These are phyloP conservation scores for Herpetospermum pedunculosum DNA, from an alignment of 306 rosid species.

Conservation along the genomic window DNA sequence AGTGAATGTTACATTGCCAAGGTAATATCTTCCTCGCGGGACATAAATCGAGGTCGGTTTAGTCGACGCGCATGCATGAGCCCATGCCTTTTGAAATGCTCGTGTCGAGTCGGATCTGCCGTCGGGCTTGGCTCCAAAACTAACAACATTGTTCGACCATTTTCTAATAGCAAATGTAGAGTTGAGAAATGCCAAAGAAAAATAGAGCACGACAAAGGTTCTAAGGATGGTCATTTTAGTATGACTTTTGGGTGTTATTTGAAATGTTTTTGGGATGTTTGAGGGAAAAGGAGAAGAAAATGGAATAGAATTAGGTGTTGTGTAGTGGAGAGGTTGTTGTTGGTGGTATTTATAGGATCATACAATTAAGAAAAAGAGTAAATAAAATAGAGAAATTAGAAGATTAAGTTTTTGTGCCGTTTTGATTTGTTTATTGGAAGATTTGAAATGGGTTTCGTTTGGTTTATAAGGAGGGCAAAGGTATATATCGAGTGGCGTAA, in stretches of 20 bases:
- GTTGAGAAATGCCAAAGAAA: background rate
- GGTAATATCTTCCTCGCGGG: slow-evolving; percentile 15
- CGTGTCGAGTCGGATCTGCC: background rate
- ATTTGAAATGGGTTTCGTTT: background rate
- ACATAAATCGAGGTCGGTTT: background rate
- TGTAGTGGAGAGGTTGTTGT: too few species aligned
- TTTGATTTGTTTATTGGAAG: background rate
- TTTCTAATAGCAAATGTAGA: too few species aligned
- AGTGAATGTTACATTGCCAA: slow-evolving; percentile 5
- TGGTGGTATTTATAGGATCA: background rate
- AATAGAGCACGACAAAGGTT: background rate
- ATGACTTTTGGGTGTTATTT: background rate
- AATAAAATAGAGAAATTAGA: background rate
- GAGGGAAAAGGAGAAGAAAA: background rate
- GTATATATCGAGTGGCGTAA: background rate
- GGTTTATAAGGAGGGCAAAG: background rate
- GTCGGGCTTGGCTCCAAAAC: background rate
- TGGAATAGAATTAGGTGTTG: background rate
- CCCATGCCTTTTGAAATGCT: background rate
- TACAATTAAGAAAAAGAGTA: too few species aligned
- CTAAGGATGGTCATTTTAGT: background rate
- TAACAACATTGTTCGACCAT: background rate
- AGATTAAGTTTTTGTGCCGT: background rate
- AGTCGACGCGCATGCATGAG: background rate
- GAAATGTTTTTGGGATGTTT: too few species aligned